phyloP scores from a whole-genome alignment of 306 rosid genomes.

The Vicia villosa region DNA sequence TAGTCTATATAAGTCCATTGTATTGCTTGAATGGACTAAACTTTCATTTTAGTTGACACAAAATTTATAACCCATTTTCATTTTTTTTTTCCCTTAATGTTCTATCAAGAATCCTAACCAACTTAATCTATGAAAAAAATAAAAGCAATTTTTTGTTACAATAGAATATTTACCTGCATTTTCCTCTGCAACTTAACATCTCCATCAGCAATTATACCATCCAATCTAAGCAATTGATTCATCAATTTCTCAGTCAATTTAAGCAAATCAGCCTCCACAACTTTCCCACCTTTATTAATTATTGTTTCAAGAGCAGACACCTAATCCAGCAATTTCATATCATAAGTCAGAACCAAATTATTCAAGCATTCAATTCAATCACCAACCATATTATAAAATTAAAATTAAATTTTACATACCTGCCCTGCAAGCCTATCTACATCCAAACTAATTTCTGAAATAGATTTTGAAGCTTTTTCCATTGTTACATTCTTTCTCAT shows the following conservation, averaged over 20 bases:
- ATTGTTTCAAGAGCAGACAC: constrained; percentile 83
- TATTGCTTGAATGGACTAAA: too few species aligned
- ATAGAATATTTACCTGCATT: constrained; percentile 66
- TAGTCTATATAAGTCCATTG: too few species aligned
- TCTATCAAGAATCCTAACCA: too few species aligned
- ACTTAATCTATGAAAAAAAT: too few species aligned
- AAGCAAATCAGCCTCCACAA: constrained; percentile 71
- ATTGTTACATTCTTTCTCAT: constrained; percentile 68
- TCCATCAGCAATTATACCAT: constrained; percentile 81
- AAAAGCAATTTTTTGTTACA: too few species aligned
- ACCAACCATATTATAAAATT: background rate
- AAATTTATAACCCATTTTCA: too few species aligned
- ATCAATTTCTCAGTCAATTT: constrained; percentile 71
- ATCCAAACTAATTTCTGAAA: constrained; percentile 81
- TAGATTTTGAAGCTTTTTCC: constrained; percentile 79
- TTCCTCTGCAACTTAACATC: constrained; percentile 86
- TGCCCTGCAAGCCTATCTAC: constrained; percentile 80
- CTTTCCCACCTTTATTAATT: constrained; percentile 69
- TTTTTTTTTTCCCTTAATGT: too few species aligned
- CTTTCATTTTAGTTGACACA: too few species aligned
- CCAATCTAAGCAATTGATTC: constrained; percentile 83
- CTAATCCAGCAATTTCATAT: constrained; percentile 38
- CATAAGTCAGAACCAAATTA: constrained; percentile 34
- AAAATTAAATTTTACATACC: constrained; percentile 39
- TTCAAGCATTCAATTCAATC: constrained; percentile 23